These are phyloP conservation scores for Solanum piurae DNA, from an alignment of 257 asterid species.

Conservation along the genomic window DNA sequence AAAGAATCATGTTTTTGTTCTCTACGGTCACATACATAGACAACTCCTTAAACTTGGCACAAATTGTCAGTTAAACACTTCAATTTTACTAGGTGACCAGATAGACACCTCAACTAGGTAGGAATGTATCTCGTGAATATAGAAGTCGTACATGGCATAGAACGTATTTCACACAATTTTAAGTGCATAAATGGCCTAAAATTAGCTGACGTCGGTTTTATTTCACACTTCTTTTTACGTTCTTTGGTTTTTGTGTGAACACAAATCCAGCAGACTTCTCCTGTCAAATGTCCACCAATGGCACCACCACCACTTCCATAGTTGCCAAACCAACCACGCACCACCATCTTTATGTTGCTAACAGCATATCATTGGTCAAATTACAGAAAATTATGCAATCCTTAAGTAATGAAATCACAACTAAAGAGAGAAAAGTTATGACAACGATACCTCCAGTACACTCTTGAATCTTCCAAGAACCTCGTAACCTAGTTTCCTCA, in stretches of 20 bases:
- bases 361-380: not conserved
- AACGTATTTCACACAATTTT: not conserved
- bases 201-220: not conserved
- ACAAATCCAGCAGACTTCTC: not conserved
- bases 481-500: conserved; percentile 72
- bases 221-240: not conserved
- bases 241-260: not conserved
- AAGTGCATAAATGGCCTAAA: not conserved
- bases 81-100: not conserved
- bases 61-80: not conserved
- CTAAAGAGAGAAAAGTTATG: not conserved
- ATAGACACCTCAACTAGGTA: not conserved
- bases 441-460: conserved; percentile 47
- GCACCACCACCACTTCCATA: not conserved
- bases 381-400: not conserved
- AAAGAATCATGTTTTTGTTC: not conserved
- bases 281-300: not conserved
- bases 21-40: not conserved
- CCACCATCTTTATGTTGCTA: not conserved
- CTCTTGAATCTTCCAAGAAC: conserved; percentile 58
- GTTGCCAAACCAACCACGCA: not conserved
- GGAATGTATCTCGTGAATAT: not conserved
- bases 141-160: not conserved
- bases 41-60: not conserved
- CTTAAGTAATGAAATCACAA: not conserved